A percentile compares a stretch with the other conserved stretches of the same genome.
These are phyloP conservation scores for Didymella keratinophila DNA, from an alignment of 2,329 filamentous ascomycete genomes.

Conservation along the genomic window DNA sequence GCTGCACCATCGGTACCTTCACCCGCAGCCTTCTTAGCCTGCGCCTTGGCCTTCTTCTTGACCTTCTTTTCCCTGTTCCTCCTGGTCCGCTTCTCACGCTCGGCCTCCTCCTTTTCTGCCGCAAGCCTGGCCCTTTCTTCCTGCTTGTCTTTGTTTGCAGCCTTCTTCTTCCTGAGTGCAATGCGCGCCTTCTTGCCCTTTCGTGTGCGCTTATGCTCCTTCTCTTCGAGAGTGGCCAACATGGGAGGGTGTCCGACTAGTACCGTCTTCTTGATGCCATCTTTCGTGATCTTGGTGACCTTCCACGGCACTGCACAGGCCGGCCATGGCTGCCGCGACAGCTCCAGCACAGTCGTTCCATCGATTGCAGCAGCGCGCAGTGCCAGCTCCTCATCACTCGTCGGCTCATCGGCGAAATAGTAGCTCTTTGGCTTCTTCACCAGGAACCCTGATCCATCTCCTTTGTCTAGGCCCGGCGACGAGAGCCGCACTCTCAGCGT, in stretches of 20 bases:
- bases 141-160: conserved; percentile 36
- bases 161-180: conserved; percentile 44
- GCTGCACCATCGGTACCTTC: background rate
- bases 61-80: conserved; percentile 51
- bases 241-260: conserved; percentile 39
- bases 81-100: conserved; percentile 47
- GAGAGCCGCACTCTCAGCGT: conserved; percentile 43
- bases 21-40: conserved; percentile 40
- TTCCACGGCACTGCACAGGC: conserved; percentile 49
- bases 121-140: conserved; percentile 36
- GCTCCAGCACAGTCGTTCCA: conserved; percentile 38
- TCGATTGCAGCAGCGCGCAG: conserved; percentile 40
- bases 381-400: conserved; percentile 32
- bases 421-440: conserved; percentile 44
- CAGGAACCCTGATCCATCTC: conserved; percentile 38
- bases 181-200: conserved; percentile 50
- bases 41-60: conserved; percentile 47
- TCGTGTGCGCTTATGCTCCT: conserved; percentile 36
- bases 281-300: conserved; percentile 39
- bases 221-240: conserved; percentile 33
- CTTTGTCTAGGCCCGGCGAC: conserved; percentile 37
- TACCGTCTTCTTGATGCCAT: conserved; percentile 42
- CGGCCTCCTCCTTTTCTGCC: conserved; percentile 45
- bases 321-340: conserved; percentile 44
- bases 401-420: conserved; percentile 45